Percentiles rank a stretch among this genome's conserved stretches.
These are phyloP conservation scores for Globisporangium nagaii DNA, from an alignment of 352 stramenopile genomes.

Conservation along the genomic window DNA sequence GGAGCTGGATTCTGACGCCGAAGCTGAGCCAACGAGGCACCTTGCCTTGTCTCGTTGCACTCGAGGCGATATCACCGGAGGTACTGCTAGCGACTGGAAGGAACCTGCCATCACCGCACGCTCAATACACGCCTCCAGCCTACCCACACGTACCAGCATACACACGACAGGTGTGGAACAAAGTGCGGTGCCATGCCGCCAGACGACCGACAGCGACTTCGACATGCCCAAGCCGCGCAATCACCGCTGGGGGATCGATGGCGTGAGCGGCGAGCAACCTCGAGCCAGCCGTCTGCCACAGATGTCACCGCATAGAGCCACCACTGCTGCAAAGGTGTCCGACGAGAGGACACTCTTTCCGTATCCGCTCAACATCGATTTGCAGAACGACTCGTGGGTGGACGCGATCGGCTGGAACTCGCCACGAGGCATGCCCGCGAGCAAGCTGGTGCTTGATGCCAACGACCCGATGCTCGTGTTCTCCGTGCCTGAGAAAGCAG, in stretches of 20 bases:
- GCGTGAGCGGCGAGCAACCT: slow-evolving; percentile 1
- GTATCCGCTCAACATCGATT: slow-evolving; percentile 64
- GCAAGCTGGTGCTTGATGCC: slow-evolving; percentile 76
- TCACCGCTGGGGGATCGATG: slow-evolving; percentile 69
- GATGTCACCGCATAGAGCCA: no score
- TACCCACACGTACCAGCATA: no score
- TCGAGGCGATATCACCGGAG: no score
- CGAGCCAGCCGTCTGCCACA: neutral
- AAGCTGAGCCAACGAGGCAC: no score
- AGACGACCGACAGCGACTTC: slow-evolving; percentile 25
- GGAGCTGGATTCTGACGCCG: no score
- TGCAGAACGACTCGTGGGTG: slow-evolving; percentile 68
- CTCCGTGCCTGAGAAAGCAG: slow-evolving; percentile 69
- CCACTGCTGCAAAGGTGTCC: no score
- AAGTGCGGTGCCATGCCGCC: no score
- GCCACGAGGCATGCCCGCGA: slow-evolving; percentile 74
- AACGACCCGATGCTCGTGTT: slow-evolving; percentile 79
- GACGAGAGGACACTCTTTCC: slow-evolving; percentile 6
- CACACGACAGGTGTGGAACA: no score
- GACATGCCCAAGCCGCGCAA: slow-evolving; percentile 72
- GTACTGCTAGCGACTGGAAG: no score
- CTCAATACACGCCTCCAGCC: no score
- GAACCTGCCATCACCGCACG: no score
- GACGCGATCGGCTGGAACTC: slow-evolving; percentile 74
- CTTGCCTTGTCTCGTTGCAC: no score